Percentiles rank a stretch among this genome's conserved stretches.
These are phyloP conservation scores for Fagus sylvatica DNA, from an alignment of 306 rosid species.

Conservation along the genomic window DNA sequence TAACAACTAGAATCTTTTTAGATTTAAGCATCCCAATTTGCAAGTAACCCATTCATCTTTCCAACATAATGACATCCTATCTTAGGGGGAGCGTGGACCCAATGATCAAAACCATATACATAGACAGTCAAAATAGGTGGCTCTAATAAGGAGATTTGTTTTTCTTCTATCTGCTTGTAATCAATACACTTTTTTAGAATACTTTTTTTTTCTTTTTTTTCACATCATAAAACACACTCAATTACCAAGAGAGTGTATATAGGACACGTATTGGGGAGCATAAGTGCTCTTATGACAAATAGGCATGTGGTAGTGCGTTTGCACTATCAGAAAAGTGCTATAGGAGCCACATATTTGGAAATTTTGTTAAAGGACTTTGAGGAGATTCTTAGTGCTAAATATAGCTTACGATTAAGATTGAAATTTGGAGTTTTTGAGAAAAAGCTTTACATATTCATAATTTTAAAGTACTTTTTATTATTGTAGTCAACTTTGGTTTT, in stretches of 20 bases:
- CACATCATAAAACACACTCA: background rate
- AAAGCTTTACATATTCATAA: too few relatives aligned
- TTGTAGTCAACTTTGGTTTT: too few relatives aligned
- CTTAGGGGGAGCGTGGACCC: background rate
- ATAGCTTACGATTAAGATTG: too few relatives aligned
- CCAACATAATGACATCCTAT: slow-evolving; percentile 9
- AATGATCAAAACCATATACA: background rate
- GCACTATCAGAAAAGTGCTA: too few relatives aligned
- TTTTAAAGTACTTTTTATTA: too few relatives aligned
- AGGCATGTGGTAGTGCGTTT: too few relatives aligned
- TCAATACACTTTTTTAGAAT: background rate
- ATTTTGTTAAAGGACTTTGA: too few relatives aligned
- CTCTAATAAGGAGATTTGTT: background rate
- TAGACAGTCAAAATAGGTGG: background rate
- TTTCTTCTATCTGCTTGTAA: background rate
- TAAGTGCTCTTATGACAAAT: background rate
- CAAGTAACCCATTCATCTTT: slow-evolving; percentile 17
- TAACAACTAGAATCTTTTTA: background rate
- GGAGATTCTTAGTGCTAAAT: too few relatives aligned
- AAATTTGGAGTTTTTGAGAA: too few relatives aligned
- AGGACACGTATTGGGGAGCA: background rate
- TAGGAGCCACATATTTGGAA: too few relatives aligned
- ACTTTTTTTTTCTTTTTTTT: background rate
- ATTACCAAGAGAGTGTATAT: background rate
- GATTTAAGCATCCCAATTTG: slow-evolving; percentile 31